Percentiles rank a stretch among this genome's conserved stretches.
These are phyloP conservation scores for Auriculariales sp. DNA, from an alignment of 768 basidiomycete species.

Conservation along the genomic window DNA sequence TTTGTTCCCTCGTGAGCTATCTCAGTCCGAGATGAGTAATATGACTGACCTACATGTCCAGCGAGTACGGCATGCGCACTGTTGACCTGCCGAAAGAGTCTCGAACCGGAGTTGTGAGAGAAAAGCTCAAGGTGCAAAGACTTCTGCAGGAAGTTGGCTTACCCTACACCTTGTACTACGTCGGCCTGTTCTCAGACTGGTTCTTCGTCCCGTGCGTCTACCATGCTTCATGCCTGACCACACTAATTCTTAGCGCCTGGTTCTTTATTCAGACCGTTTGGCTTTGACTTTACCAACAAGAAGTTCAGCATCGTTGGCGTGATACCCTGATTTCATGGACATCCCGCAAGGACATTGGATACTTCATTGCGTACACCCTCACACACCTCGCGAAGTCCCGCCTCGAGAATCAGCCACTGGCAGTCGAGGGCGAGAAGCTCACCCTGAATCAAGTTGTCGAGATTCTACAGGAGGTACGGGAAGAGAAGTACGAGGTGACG, in stretches of 20 bases:
- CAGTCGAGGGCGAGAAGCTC: too few species aligned
- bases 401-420: too few species aligned
- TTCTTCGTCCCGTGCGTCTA: slow-evolving; percentile 1
- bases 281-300: slow-evolving; percentile 7
- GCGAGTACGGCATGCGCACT: not conserved
- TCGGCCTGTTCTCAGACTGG: slow-evolving; percentile 5
- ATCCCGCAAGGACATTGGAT: slow-evolving; percentile 8
- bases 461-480: slow-evolving; percentile 5
- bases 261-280: not conserved
- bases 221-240: too few species aligned
- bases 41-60: not conserved
- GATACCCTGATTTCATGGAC: slow-evolving; percentile 7
- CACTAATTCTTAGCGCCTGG: not conserved
- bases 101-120: not conserved
- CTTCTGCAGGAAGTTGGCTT: slow-evolving; percentile 5
- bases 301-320: slow-evolving; percentile 9
- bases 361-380: slow-evolving; percentile 9
- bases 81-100: not conserved
- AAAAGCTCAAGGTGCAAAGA: not conserved
- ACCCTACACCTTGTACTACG: slow-evolving; percentile 10
- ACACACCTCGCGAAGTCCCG: slow-evolving; percentile 5
- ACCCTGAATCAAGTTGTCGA: slow-evolving; percentile 11
- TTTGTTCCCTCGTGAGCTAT: slow-evolving; percentile 13
- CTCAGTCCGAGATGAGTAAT: not conserved
- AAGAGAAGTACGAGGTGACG: slow-evolving; percentile 8